Evolutionary conservation across 2,329 filamentous ascomycete species (phyloP), one percentile per base, ranked within the genome.

Genomic region (Botryotinia narcissicola): DNA sequence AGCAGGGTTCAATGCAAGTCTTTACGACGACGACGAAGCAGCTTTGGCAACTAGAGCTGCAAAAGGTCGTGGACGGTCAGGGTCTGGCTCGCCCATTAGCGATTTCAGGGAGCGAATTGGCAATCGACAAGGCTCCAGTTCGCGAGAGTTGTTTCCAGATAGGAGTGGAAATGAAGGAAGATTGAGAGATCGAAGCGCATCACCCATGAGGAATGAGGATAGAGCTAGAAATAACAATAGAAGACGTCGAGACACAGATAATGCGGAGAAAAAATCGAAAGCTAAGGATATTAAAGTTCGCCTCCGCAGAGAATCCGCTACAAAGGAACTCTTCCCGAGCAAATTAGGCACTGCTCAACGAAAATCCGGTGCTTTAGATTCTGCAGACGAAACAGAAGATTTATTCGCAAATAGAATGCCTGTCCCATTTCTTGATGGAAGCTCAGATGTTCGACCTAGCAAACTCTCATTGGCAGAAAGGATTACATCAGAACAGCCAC

Each of bases 1-100:
- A 51, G 84, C 86, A 74, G 83, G 84, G 0, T 95, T 94, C 78
- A 90, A 92, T 78, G 92, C 90, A 51, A 92, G 89, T 79, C 92
- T 97, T 85, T 97, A 97, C 82, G 94, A 96, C 76, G 94, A 97
- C 78, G 88, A 88, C 74, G 83, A 83, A 57, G 76, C 79, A 46
- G 79, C 80, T 9, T 74, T 79, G 46, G 80, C 80, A 29, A 78
- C 82, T 25, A 83, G 78, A 76, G 60, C 77, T 74, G 66, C 73
- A 14, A 78, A 80, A 72, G 77, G 78, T 70, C 78, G 79, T 76
- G 82, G 83, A 32, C 82, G 73, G 61, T 71, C 72, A 29, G 76
- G 75, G 59, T 80, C 79, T 46, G 40, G 32, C 74, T 81, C 80
- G 29, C 81, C 77, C 57, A 77, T 77, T 72, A 80, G 76, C 76